Percentiles rank a stretch among this genome's conserved stretches.
Evolutionary conservation across 805 yeast species (phyloP).

Genomic region (Yamadazyma endophytica): DNA sequence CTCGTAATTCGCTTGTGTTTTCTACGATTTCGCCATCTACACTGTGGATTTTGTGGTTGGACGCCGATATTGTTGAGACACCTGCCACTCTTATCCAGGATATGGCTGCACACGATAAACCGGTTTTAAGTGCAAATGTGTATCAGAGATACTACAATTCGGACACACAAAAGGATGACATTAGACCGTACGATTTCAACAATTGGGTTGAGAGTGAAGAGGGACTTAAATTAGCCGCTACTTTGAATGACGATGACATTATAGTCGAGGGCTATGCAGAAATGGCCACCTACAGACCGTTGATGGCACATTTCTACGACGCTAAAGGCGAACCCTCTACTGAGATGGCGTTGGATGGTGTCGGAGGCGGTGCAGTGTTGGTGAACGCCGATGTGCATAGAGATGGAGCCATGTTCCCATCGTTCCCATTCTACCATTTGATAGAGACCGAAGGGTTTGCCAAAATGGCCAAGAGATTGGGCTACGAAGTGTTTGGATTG

Average conservation of each 20-base stretch:
- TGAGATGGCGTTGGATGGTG: constrained; percentile 90
- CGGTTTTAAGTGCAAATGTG: constrained; percentile 89
- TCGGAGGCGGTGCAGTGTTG: constrained; percentile 94
- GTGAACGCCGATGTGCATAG: constrained; percentile 98
- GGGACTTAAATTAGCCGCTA: constrained; percentile 70
- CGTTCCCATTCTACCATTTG: constrained; percentile 94
- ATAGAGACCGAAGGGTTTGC: constrained; percentile 98
- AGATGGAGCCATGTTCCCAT: constrained; percentile 99
- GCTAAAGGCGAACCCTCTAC: constrained; percentile 55
- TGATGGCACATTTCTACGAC: constrained; percentile 88
- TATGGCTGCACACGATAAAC: constrained; percentile 77
- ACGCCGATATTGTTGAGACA: constrained; percentile 89
- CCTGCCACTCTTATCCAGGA: constrained; percentile 84
- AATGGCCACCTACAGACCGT: constrained; percentile 87
- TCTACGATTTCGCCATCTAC: constrained; percentile 86
- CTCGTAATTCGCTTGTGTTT: constrained; percentile 86
- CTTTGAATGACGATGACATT: constrained; percentile 82
- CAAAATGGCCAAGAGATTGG: constrained; percentile 94
- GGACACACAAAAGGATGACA: constrained; percentile 47
- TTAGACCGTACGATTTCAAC: constrained; percentile 91
- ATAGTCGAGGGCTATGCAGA: constrained; percentile 93
- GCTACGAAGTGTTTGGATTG: constrained; percentile 86
- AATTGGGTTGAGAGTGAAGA: constrained; percentile 89
- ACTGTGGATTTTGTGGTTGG: constrained; percentile 96
- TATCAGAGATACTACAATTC: constrained; percentile 75